A percentile compares a stretch with the other conserved stretches of the same genome.
Evolutionary conservation across 495 filamentous ascomycete species (phyloP).

Genomic region (Annulohypoxylon bovei): DNA sequence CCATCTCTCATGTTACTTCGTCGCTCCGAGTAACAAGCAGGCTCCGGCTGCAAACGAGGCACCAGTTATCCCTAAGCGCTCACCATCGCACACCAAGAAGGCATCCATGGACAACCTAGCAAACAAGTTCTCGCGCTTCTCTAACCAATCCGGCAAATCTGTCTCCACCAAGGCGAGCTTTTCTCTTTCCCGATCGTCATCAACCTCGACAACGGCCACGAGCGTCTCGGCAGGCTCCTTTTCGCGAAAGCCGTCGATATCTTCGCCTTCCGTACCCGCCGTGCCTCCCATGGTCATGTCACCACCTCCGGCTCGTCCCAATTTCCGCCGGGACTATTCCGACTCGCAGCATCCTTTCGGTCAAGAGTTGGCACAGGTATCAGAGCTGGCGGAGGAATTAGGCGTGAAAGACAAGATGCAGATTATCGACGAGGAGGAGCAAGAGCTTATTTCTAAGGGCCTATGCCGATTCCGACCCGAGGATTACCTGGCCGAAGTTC

Average conservation of each 20-base stretch:
- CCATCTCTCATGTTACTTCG: slow-evolving; percentile 85
- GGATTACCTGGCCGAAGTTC: slow-evolving; percentile 87
- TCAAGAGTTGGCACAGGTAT: slow-evolving; percentile 76
- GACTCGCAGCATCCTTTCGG: slow-evolving; percentile 68
- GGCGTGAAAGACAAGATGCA: slow-evolving; percentile 70
- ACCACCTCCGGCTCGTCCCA: slow-evolving; percentile 48
- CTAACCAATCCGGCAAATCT: slow-evolving; percentile 57
- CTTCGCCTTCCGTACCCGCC: slow-evolving; percentile 21
- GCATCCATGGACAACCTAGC: slow-evolving; percentile 60
- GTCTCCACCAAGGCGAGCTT: slow-evolving; percentile 58
- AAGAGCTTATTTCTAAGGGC: slow-evolving; percentile 70
- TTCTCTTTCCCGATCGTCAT: slow-evolving; percentile 59
- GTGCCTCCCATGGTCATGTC: slow-evolving; percentile 44
- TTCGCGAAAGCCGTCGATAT: slow-evolving; percentile 50
- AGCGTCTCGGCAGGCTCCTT: slow-evolving; percentile 48
- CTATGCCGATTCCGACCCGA: slow-evolving; percentile 78
- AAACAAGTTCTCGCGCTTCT: slow-evolving; percentile 67
- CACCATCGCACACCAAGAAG: slow-evolving; percentile 85
- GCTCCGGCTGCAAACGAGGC: slow-evolving; percentile 56
- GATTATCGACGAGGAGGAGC: slow-evolving; percentile 76
- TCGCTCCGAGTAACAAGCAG: slow-evolving; percentile 57
- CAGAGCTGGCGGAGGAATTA: slow-evolving; percentile 88
- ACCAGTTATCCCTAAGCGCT: slow-evolving; percentile 76
- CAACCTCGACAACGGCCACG: slow-evolving; percentile 58
- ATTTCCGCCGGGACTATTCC: slow-evolving; percentile 43